These are phyloP conservation scores for Carex littledalei DNA, from an alignment of 176 grass and related monocot species.

Conservation along the genomic window DNA sequence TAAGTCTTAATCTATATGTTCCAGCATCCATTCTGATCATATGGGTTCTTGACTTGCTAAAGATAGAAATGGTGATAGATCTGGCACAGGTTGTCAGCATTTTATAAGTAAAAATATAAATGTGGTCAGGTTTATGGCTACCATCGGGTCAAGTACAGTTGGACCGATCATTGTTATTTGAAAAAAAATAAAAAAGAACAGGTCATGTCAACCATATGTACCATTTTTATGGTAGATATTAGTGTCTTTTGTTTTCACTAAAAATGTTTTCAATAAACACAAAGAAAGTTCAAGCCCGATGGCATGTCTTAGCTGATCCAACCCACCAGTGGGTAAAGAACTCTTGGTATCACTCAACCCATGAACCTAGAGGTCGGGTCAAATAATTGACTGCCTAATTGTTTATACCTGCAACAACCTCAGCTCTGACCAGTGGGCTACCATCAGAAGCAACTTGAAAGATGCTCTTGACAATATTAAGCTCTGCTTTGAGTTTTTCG, in stretches of 20 bases:
- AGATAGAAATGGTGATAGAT: neutral
- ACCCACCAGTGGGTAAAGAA: neutral
- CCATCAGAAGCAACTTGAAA: constrained; percentile 70
- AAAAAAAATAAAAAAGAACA: neutral
- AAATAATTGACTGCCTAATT: neutral
- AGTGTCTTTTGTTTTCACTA: neutral
- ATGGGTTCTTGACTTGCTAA: neutral
- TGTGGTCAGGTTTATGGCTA: neutral
- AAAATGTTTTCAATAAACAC: neutral
- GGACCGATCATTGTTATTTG: too few species aligned
- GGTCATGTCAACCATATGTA: too few species aligned
- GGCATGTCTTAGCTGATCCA: neutral
- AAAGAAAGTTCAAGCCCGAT: neutral
- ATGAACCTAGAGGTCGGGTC: neutral
- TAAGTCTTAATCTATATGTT: neutral
- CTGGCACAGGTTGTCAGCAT: neutral
- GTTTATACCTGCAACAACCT: constrained; percentile 77
- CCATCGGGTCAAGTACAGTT: neutral
- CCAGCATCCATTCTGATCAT: neutral
- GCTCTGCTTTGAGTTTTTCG: constrained; percentile 75
- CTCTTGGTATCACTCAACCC: neutral
- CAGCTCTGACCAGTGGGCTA: constrained; percentile 89
- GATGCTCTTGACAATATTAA: constrained; percentile 75
- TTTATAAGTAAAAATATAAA: neutral
- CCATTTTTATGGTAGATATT: neutral